A percentile compares a stretch with the other conserved stretches of the same genome.
phyloP scores from a whole-genome alignment of 2,329 filamentous ascomycete species.

The Aspergillus aculeatinus region DNA sequence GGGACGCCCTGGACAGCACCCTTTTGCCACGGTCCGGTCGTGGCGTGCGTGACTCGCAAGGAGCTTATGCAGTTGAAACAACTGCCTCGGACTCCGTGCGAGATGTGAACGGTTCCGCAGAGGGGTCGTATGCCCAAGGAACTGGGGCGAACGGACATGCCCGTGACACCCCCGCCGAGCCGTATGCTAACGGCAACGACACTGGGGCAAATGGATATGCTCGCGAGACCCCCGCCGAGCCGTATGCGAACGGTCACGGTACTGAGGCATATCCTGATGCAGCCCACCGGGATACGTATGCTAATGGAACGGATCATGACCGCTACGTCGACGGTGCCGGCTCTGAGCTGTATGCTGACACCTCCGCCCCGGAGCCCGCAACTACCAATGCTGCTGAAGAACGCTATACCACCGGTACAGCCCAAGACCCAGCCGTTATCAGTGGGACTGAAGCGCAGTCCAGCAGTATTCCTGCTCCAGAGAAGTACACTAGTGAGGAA shows the following conservation, averaged over 20 bases:
- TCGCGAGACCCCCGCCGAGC: no score
- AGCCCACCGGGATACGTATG: not conserved
- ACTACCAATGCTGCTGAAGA: not conserved
- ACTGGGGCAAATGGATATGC: no score
- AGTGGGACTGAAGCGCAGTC: not conserved
- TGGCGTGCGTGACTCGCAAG: constrained; percentile 11
- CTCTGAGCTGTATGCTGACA: not conserved
- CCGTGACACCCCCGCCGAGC: not conserved
- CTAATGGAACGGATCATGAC: not conserved
- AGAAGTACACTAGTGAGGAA: not conserved
- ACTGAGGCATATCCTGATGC: not conserved
- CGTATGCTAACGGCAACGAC: not conserved
- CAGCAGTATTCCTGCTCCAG: not conserved
- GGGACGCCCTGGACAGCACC: constrained; percentile 45
- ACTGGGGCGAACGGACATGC: not conserved
- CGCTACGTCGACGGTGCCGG: not conserved
- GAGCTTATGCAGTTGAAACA: not conserved
- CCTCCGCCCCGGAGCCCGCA: not conserved
- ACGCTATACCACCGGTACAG: not conserved
- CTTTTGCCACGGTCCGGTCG: constrained; percentile 31
- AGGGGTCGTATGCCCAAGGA: not conserved
- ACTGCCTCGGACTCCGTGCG: constrained; percentile 3
- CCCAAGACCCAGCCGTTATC: not conserved
- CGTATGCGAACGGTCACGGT: no score
- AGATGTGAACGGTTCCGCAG: constrained; percentile 4